A percentile compares a stretch with the other conserved stretches of the same genome.
Conservation (phyloP, 768 basidiomycete genomes). For the Rhizopogon salebrosus region DNA sequence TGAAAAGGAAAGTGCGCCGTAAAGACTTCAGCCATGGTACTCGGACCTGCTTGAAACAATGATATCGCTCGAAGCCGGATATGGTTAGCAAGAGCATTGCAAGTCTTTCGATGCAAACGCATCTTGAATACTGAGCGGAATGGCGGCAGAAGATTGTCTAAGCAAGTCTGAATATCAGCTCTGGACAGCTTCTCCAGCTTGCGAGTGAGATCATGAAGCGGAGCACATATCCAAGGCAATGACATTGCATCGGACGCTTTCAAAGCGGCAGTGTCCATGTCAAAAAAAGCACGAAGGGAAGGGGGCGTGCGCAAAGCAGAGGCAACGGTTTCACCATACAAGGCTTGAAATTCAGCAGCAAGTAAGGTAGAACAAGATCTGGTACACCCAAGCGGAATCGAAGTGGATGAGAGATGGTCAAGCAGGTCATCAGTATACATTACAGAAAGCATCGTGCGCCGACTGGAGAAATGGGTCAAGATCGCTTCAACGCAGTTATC, state of each 20-base stretch:
- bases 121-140: too few relatives aligned
- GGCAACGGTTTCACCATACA: not conserved
- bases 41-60: not conserved
- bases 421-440: too few relatives aligned
- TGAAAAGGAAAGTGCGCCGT: not conserved
- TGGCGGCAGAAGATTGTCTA: too few relatives aligned
- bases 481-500: too few relatives aligned
- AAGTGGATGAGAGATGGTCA: too few relatives aligned
- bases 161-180: not conserved
- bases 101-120: not conserved
- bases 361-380: too few relatives aligned
- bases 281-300: not conserved
- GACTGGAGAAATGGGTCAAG: too few relatives aligned
- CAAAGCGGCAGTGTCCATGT: not conserved
- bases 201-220: not conserved
- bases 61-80: not conserved
- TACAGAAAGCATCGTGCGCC: too few relatives aligned
- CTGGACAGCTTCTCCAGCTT: not conserved
- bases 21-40: not conserved
- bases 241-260: not conserved
- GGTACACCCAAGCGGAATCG: too few relatives aligned
- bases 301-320: not conserved
- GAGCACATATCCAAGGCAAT: not conserved
- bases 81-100: not conserved
- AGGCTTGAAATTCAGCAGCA: not conserved